Conservation (phyloP, 495 filamentous ascomycete genomes). For the Penicillium nucicola region DNA sequence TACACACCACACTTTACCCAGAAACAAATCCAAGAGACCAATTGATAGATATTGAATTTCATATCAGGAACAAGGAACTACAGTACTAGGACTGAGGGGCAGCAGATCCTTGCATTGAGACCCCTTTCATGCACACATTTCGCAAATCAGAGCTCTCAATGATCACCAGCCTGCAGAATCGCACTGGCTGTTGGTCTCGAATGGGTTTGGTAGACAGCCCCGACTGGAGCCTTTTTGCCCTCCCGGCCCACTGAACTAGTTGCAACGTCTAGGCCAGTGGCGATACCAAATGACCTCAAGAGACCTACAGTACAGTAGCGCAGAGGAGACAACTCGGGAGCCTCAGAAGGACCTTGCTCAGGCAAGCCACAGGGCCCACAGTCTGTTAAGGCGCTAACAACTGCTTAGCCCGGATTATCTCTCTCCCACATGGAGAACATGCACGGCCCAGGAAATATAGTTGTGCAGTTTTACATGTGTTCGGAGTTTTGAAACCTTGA, state of each 20-base stretch:
- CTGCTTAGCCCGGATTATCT: conserved; percentile 8
- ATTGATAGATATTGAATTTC: too few species aligned
- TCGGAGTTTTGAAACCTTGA: not conserved
- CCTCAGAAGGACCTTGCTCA: not conserved
- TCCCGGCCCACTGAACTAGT: conserved; percentile 8
- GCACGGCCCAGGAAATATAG: conserved; percentile 1
- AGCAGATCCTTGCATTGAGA: not conserved
- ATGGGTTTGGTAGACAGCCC: not conserved
- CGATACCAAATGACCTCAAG: conserved; percentile 9
- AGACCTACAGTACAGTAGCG: conserved; percentile 4
- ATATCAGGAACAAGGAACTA: not conserved
- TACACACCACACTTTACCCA: too few species aligned
- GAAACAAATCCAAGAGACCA: too few species aligned
- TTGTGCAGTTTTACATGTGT: not conserved
- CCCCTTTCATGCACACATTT: not conserved
- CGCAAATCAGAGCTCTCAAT: conserved; percentile 1
- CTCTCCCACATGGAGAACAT: conserved; percentile 19
- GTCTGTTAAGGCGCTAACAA: conserved; percentile 15
- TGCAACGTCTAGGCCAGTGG: conserved; percentile 7
- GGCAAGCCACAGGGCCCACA: not conserved
- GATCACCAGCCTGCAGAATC: not conserved
- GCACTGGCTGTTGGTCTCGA: not conserved
- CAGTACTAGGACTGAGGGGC: too few species aligned
- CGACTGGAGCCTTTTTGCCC: conserved; percentile 4
- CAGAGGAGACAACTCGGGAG: not conserved